These are phyloP conservation scores for Pseudozyma sp. DNA, from an alignment of 1,284 basidiomycete species.

Conservation along the genomic window DNA sequence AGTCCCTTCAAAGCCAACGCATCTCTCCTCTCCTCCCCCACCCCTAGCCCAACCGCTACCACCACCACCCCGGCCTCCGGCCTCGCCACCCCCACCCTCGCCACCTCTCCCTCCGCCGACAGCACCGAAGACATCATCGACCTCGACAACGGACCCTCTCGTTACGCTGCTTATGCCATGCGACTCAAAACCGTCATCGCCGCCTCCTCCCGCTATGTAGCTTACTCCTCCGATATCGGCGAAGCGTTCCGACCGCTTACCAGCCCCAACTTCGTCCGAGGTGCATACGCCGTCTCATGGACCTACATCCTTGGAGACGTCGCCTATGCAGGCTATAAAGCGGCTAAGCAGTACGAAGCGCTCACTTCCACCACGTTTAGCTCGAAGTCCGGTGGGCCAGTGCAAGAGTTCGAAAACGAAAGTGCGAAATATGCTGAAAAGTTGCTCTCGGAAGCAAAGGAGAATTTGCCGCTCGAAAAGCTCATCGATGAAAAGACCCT, in stretches of 20 bases:
- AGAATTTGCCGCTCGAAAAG: slow-evolving; percentile 43
- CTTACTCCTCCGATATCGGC: slow-evolving; percentile 85
- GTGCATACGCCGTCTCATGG: slow-evolving; percentile 89
- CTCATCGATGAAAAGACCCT: slow-evolving; percentile 43
- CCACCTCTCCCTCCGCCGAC: slow-evolving; percentile 8
- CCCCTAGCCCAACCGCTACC: slow-evolving; percentile 6
- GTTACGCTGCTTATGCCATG: slow-evolving; percentile 61
- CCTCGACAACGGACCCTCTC: slow-evolving; percentile 52
- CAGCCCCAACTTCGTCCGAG: slow-evolving; percentile 80
- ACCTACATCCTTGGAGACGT: slow-evolving; percentile 80
- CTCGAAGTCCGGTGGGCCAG: slow-evolving; percentile 15
- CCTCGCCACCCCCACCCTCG: slow-evolving; percentile 42
- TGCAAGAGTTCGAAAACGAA: slow-evolving; percentile 33
- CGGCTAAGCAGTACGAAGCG: slow-evolving; percentile 44
- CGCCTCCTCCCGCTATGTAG: slow-evolving; percentile 55
- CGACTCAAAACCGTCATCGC: slow-evolving; percentile 59
- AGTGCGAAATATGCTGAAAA: slow-evolving; percentile 45
- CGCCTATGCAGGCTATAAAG: slow-evolving; percentile 85
- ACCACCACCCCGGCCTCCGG: slow-evolving; percentile 15
- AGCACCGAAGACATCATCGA: slow-evolving; percentile 34
- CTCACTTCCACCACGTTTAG: slow-evolving; percentile 28
- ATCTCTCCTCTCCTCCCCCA: slow-evolving; percentile 31
- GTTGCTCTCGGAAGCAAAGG: slow-evolving; percentile 10
- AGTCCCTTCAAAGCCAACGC: slow-evolving; percentile 26
- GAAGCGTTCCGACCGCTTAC: slow-evolving; percentile 92